phyloP scores from a whole-genome alignment of 139 green algal species.

The Chloropicon primus region DNA sequence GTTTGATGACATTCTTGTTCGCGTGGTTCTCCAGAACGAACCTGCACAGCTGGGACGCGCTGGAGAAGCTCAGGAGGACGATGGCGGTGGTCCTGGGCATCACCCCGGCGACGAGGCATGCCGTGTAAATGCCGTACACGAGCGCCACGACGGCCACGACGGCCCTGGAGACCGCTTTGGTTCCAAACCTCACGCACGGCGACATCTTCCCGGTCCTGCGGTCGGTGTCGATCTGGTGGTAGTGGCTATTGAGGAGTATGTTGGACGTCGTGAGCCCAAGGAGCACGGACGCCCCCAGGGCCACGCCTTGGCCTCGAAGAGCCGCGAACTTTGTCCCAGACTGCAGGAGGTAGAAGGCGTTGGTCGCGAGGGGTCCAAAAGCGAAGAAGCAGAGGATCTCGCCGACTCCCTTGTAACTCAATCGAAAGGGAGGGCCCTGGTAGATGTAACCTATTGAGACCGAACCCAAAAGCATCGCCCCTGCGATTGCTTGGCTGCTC shows the following conservation, averaged over 20 bases:
- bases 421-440: constrained; percentile 89
- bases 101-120: not conserved
- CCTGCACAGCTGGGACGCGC: not conserved
- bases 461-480: constrained; percentile 48
- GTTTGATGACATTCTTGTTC: not conserved
- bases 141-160: not conserved
- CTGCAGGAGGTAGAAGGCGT: constrained; percentile 73
- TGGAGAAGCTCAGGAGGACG: not conserved
- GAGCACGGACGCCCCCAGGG: constrained; percentile 22
- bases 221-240: constrained; percentile 75
- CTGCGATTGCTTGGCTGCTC: constrained; percentile 17
- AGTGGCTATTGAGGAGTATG: constrained; percentile 93
- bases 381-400: constrained; percentile 93
- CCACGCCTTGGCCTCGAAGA: not conserved
- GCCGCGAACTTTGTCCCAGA: not conserved
- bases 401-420: constrained; percentile 91
- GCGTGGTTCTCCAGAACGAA: constrained; percentile 8
- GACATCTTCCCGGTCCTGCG: constrained; percentile 61
- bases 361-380: constrained; percentile 82
- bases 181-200: constrained; percentile 67
- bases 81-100: not conserved
- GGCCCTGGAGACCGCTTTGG: constrained; percentile 11
- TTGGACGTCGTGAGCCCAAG: constrained; percentile 72
- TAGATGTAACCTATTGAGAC: constrained; percentile 90
- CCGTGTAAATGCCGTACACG: constrained; percentile 1